These are phyloP conservation scores for Boletus patriciae DNA, from an alignment of 768 basidiomycete genomes.

Conservation along the genomic window DNA sequence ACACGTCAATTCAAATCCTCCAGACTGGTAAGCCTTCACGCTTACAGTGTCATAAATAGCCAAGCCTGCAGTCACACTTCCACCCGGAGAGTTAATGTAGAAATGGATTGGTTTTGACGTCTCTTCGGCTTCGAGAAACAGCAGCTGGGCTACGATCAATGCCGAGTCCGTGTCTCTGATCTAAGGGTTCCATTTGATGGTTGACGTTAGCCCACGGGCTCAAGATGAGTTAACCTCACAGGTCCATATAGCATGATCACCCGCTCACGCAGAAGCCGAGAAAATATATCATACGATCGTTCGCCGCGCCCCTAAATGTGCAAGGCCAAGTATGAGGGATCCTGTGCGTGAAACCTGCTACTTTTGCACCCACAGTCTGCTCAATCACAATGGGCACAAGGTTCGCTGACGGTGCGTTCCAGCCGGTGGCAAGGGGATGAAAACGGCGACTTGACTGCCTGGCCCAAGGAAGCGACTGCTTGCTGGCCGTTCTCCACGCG, in stretches of 20 bases:
- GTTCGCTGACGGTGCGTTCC: conserved; percentile 50
- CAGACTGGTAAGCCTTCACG: conserved; percentile 3
- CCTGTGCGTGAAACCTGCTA: conserved; percentile 6
- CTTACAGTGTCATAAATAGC: conserved; percentile 97
- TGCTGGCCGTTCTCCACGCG: conserved; percentile 26
- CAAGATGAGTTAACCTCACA: conserved; percentile 46
- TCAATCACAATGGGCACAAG: conserved; percentile 93
- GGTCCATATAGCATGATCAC: conserved; percentile 96
- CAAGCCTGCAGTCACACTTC: conserved; percentile 92
- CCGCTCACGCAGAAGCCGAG: conserved; percentile 85
- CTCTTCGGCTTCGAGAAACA: conserved; percentile 96
- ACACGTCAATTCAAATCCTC: conserved; percentile 19
- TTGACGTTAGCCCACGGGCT: conserved; percentile 11
- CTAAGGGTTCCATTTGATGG: conserved; percentile 40
- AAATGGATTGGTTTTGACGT: conserved; percentile 92
- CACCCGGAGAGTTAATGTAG: conserved; percentile 97
- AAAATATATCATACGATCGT: conserved; percentile 95
- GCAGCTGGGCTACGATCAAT: conserved; percentile 84
- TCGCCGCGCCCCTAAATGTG: conserved; percentile 71
- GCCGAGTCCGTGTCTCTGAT: conserved; percentile 90
- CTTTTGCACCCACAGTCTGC: conserved; percentile 62
- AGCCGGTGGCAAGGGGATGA: conserved; percentile 53
- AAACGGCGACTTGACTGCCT: conserved; percentile 42
- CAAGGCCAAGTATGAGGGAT: conserved; percentile 15
- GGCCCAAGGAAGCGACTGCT: conserved; percentile 11